Evolutionary conservation across 1,139 yeast genomes (phyloP).

Genomic region (Nakaseomyces nivariensis): DNA sequence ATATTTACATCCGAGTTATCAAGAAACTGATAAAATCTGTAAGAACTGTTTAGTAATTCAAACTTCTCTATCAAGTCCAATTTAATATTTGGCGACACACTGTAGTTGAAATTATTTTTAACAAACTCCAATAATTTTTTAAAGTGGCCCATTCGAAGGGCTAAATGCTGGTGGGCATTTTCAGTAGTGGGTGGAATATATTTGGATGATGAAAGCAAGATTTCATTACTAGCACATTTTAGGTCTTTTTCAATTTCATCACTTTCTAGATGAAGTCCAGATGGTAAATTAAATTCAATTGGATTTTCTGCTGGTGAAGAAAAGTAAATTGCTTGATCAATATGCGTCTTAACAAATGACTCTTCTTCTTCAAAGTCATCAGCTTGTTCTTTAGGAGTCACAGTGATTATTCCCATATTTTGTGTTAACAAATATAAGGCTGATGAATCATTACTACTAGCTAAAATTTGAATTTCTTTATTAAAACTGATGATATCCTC

Average conservation of each 20-base stretch:
- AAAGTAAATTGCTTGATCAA: conserved; percentile 71
- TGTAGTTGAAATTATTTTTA: conserved; percentile 37
- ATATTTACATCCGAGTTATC: conserved; percentile 6
- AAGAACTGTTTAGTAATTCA: conserved; percentile 51
- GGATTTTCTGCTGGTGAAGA: conserved; percentile 34
- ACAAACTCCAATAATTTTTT: conserved; percentile 40
- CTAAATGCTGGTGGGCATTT: conserved; percentile 36
- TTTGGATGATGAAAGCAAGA: conserved; percentile 39
- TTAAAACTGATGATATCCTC: conserved; percentile 63
- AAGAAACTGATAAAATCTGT: conserved; percentile 31
- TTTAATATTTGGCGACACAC: conserved; percentile 27
- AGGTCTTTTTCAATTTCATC: conserved; percentile 43
- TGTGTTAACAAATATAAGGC: conserved; percentile 48
- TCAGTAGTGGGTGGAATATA: conserved; percentile 40
- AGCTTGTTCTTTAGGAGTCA: conserved; percentile 35
- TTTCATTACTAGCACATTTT: conserved; percentile 41
- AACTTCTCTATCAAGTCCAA: conserved; percentile 24
- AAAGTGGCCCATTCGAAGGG: conserved; percentile 33
- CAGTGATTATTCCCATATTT: conserved; percentile 52
- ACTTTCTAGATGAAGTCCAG: conserved; percentile 29
- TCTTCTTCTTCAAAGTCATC: conserved; percentile 8
- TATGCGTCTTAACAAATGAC: conserved; percentile 50
- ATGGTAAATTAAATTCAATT: conserved; percentile 47
- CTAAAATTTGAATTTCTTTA: conserved; percentile 45
- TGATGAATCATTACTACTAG: conserved; percentile 48